Conservation (phyloP, 2,329 filamentous ascomycete species). For the Ophiostoma australiae region DNA sequence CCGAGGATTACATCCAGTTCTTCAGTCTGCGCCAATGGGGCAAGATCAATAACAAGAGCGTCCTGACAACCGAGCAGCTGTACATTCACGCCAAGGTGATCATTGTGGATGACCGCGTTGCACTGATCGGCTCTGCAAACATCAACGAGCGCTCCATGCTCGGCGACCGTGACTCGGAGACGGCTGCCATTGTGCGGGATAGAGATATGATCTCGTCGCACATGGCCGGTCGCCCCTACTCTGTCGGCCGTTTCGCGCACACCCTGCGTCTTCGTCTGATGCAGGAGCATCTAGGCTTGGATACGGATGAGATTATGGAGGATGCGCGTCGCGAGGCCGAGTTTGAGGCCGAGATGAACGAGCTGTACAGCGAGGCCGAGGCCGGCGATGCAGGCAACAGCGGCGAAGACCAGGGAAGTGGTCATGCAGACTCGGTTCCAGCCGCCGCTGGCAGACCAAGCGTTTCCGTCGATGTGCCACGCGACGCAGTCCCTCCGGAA, state of each 20-base stretch:
- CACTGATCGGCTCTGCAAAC: conserved; percentile 93
- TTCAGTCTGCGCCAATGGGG: conserved; percentile 92
- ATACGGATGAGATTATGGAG: conserved; percentile 85
- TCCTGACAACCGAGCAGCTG: conserved; percentile 87
- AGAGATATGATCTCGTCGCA: conserved; percentile 87
- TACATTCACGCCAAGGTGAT: conserved; percentile 98
- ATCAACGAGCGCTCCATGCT: conserved; percentile 98
- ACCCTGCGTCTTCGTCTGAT: conserved; percentile 88
- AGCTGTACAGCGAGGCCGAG: conserved; percentile 49
- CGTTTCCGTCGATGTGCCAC: neutral
- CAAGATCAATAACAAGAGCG: conserved; percentile 74
- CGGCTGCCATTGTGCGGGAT: conserved; percentile 83
- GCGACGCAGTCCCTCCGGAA: neutral
- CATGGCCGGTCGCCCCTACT: conserved; percentile 86
- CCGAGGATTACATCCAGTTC: conserved; percentile 93
- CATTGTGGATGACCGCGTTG: conserved; percentile 88
- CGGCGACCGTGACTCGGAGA: conserved; percentile 85
- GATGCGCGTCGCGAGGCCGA: conserved; percentile 59
- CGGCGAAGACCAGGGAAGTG: conserved; percentile 31
- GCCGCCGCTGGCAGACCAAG: neutral
- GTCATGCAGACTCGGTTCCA: neutral
- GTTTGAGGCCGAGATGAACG: conserved; percentile 57
- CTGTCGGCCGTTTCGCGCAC: conserved; percentile 87
- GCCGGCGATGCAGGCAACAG: neutral
- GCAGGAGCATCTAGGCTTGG: conserved; percentile 93